Evolutionary conservation across 1,284 basidiomycete species (phyloP).

Genomic region (Rhodofomes roseus): DNA sequence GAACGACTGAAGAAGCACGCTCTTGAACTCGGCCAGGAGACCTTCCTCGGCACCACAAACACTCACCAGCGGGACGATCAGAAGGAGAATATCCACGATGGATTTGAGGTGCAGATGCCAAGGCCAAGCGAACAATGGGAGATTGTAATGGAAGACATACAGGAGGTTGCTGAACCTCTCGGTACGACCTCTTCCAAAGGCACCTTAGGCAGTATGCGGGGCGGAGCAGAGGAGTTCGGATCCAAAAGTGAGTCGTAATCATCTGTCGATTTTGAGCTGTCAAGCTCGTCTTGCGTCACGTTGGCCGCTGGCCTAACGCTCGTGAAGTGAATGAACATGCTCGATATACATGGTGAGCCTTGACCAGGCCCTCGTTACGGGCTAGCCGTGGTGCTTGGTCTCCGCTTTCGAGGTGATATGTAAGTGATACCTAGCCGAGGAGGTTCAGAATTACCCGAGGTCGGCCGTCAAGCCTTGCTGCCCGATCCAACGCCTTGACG

Average conservation of each 20-base stretch:
- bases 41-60: slow-evolving; percentile 40
- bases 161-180: slow-evolving; percentile 54
- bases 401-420: too few species aligned
- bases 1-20: slow-evolving; percentile 64
- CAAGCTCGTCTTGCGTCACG: too few species aligned
- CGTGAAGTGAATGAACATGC: too few species aligned
- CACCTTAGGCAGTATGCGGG: slow-evolving; percentile 25
- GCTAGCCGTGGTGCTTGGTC: too few species aligned
- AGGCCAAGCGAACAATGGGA: slow-evolving; percentile 75
- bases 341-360: too few species aligned
- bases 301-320: too few species aligned
- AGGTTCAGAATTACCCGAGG: too few species aligned
- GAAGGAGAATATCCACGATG: slow-evolving; percentile 16
- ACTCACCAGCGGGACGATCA: slow-evolving; percentile 23
- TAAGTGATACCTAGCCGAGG: too few species aligned
- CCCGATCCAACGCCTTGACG: too few species aligned
- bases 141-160: slow-evolving; percentile 71
- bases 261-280: too few species aligned
- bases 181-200: slow-evolving; percentile 47
- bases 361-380: too few species aligned
- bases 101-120: slow-evolving; percentile 27
- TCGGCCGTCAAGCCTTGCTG: too few species aligned
- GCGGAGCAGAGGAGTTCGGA: slow-evolving; percentile 60
- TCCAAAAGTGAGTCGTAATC: slow-evolving; percentile 53
- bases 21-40: slow-evolving; percentile 38